phyloP scores from a whole-genome alignment of 2,329 filamentous ascomycete genomes.

The Hypoxylon sp. region DNA sequence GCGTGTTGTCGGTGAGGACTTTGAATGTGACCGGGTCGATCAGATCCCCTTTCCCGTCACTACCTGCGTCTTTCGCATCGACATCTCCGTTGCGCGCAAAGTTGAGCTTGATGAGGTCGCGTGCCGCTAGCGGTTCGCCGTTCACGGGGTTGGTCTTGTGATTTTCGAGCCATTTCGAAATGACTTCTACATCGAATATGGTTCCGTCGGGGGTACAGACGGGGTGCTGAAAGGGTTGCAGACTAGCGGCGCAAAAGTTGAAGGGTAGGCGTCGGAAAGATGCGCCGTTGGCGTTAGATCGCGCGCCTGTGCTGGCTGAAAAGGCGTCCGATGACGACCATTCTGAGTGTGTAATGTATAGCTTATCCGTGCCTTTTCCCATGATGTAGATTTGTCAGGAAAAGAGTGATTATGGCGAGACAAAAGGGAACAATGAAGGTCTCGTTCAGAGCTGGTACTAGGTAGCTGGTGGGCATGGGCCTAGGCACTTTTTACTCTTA shows the following conservation, averaged over 20 bases:
- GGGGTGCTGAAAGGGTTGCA: constrained; percentile 94
- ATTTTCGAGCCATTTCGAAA: constrained; percentile 92
- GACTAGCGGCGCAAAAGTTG: constrained; percentile 96
- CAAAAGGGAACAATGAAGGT: constrained; percentile 10
- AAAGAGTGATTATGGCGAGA: neutral
- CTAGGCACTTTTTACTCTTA: constrained; percentile 19
- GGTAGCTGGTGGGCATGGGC: constrained; percentile 11
- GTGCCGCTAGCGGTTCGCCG: constrained; percentile 79
- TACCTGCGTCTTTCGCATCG: constrained; percentile 59
- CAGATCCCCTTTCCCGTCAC: constrained; percentile 77
- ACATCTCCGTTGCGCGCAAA: constrained; percentile 90
- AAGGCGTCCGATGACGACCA: constrained; percentile 94
- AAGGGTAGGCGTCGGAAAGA: constrained; percentile 92
- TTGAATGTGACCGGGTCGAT: constrained; percentile 98
- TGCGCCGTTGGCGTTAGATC: constrained; percentile 66
- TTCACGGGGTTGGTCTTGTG: constrained; percentile 92
- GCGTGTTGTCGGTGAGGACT: constrained; percentile 97
- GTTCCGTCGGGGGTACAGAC: constrained; percentile 90
- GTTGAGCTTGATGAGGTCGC: constrained; percentile 89
- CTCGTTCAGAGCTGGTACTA: constrained; percentile 13
- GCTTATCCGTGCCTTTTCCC: constrained; percentile 68
- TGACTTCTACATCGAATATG: constrained; percentile 95
- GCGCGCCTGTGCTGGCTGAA: constrained; percentile 78
- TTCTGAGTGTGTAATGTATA: constrained; percentile 93
- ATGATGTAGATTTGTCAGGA: constrained; percentile 47